A percentile compares a stretch with the other conserved stretches of the same genome.
These are phyloP conservation scores for Geotrichum restrictum DNA, from an alignment of 1,139 yeast species.

Conservation along the genomic window DNA sequence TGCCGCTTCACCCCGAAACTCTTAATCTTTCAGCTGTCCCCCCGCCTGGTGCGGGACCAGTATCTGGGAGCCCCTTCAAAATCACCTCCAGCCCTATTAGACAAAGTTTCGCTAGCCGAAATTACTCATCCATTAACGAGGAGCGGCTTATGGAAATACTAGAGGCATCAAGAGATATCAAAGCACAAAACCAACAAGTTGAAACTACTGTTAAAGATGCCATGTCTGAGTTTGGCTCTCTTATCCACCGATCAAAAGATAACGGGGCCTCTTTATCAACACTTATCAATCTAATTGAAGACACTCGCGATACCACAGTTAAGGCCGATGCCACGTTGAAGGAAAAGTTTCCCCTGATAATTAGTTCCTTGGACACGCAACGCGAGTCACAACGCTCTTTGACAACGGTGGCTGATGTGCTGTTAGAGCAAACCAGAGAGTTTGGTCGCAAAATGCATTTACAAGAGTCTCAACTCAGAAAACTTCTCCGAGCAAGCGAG, in stretches of 20 bases:
- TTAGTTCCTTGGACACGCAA: constrained; percentile 27
- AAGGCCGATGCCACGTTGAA: constrained; percentile 25
- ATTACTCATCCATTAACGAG: constrained; percentile 31
- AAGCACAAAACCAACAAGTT: constrained; percentile 33
- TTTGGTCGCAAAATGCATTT: constrained; percentile 3
- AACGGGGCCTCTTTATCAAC: constrained; percentile 43
- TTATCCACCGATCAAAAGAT: constrained; percentile 44
- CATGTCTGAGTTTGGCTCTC: constrained; percentile 41
- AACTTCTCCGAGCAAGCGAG: constrained; percentile 4
- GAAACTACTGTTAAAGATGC: constrained; percentile 42
- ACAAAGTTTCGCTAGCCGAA: constrained; percentile 31
- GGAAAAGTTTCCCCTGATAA: constrained; percentile 25
- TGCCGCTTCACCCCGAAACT: constrained; percentile 39
- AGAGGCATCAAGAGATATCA: constrained; percentile 33
- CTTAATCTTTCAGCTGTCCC: constrained; percentile 28
- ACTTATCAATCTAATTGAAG: constrained; percentile 28
- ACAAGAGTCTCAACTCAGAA: constrained; percentile 8
- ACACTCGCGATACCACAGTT: constrained; percentile 16
- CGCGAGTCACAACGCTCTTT: constrained; percentile 28
- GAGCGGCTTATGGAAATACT: constrained; percentile 34
- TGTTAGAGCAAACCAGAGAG: constrained; percentile 28
- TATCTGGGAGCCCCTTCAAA: constrained; percentile 22
- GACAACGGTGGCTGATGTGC: constrained; percentile 27
- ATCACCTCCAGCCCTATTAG: constrained; percentile 25
- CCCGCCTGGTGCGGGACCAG: constrained; percentile 26